A percentile compares a stretch with the other conserved stretches of the same genome.
phyloP scores from a whole-genome alignment of 352 stramenopile genomes.

The Thalassiosira ordinaria region DNA sequence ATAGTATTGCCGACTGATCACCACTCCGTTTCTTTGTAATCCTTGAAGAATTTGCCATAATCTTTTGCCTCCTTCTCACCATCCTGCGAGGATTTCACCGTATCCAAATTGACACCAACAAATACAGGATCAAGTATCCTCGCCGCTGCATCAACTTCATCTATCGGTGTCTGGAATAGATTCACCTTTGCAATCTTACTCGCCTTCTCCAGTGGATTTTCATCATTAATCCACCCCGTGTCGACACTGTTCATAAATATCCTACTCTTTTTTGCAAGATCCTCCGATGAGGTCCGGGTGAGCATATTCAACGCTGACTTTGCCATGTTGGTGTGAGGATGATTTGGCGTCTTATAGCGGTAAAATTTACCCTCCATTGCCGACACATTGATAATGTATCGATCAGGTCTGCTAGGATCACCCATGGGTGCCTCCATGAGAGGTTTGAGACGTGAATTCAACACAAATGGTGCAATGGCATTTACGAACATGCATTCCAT shows the following conservation, averaged over 20 bases:
- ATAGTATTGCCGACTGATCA: conserved; percentile 39
- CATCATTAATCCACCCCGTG: conserved; percentile 98
- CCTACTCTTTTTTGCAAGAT: conserved; percentile 90
- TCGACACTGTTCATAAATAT: conserved; percentile 99
- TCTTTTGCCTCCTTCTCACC: conserved; percentile 39
- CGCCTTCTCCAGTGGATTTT: conserved; percentile 94
- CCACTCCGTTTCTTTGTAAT: conserved; percentile 87
- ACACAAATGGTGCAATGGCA: conserved; percentile 95
- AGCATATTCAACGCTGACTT: conserved; percentile 99
- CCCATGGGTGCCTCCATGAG: conserved; percentile 83
- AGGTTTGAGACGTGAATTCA: conserved; percentile 93
- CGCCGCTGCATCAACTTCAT: conserved; percentile 95
- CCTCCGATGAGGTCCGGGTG: conserved; percentile 94
- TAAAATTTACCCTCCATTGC: conserved; percentile 99
- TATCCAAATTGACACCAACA: conserved; percentile 77
- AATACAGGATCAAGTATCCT: conserved; percentile 96
- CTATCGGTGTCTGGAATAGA: conserved; percentile 97
- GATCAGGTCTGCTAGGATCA: conserved; percentile 64
- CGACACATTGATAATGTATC: conserved; percentile 95
- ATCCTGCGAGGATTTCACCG: conserved; percentile 12
- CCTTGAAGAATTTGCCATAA: conserved; percentile 86
- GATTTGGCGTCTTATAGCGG: conserved; percentile 96
- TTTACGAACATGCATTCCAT: conserved; percentile 98
- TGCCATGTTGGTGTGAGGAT: conserved; percentile 98
- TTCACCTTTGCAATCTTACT: conserved; percentile 90